A percentile compares a stretch with the other conserved stretches of the same genome.
phyloP scores from a whole-genome alignment of 1,139 yeast species.

The Maudiozyma humilis region DNA sequence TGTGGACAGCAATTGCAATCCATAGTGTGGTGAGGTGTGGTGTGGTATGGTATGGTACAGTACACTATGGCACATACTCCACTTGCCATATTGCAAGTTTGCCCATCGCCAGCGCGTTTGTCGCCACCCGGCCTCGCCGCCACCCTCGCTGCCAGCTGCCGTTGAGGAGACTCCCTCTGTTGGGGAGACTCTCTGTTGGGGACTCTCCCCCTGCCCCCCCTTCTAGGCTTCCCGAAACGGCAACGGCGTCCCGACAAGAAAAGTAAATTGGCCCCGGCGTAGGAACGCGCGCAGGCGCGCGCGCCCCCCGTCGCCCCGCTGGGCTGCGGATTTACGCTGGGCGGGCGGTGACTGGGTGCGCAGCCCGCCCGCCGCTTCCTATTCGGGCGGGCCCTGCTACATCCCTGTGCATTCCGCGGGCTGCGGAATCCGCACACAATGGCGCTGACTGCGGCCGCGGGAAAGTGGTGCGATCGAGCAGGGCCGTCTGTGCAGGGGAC shows the following conservation, averaged over 20 bases:
- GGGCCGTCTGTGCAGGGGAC: neutral
- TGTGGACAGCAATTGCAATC: too few relatives aligned
- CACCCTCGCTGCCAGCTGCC: too few relatives aligned
- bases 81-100: too few relatives aligned
- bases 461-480: neutral
- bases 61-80: too few relatives aligned
- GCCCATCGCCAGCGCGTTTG: too few relatives aligned
- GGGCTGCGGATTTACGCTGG: neutral
- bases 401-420: neutral
- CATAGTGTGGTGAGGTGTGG: too few relatives aligned
- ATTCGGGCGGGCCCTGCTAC: neutral
- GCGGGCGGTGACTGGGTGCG: neutral
- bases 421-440: neutral
- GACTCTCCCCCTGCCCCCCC: too few relatives aligned
- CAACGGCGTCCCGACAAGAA: neutral
- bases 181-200: too few relatives aligned
- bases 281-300: neutral
- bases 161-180: too few relatives aligned
- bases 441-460: neutral
- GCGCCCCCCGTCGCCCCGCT: neutral
- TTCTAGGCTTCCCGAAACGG: too few relatives aligned
- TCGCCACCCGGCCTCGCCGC: too few relatives aligned
- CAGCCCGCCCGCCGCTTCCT: neutral
- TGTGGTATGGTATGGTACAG: too few relatives aligned
- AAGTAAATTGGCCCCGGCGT: neutral